Evolutionary conservation across 1,284 basidiomycete species (phyloP).

Genomic region (Termitomyces sp.): DNA sequence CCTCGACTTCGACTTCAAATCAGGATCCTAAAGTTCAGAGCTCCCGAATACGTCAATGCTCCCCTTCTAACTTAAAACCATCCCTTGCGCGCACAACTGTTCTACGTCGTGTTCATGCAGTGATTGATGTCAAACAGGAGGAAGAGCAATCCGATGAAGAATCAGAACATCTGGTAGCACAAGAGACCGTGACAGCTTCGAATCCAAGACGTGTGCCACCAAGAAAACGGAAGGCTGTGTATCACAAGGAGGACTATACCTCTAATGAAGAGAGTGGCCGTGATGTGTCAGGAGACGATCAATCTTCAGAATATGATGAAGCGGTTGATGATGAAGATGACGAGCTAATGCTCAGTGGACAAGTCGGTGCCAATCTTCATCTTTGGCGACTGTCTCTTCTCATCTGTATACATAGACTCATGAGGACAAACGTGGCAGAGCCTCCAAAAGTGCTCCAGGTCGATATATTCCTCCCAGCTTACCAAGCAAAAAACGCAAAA

Average conservation of each 20-base stretch:
- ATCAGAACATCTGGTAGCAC: constrained; percentile 14
- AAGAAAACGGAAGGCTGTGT: constrained; percentile 17
- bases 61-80: constrained; percentile 7
- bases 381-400: neutral
- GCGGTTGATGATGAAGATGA: constrained; percentile 45
- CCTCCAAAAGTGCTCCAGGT: constrained; percentile 12
- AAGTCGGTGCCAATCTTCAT: constrained; percentile 29
- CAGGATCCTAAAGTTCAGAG: constrained; percentile 5
- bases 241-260: constrained; percentile 14
- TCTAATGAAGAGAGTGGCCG: constrained; percentile 19
- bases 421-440: constrained; percentile 25
- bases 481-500: constrained; percentile 31
- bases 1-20: constrained; percentile 1
- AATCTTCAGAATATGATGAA: constrained; percentile 12
- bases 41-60: constrained; percentile 6
- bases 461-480: constrained; percentile 9
- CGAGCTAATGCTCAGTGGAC: constrained; percentile 49
- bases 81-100: constrained; percentile 21
- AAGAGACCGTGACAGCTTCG: constrained; percentile 4
- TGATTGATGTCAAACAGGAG: constrained; percentile 36
- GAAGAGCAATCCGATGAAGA: constrained; percentile 32
- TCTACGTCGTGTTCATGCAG: constrained; percentile 39
- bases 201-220: neutral
- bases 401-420: constrained; percentile 28
- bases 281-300: constrained; percentile 3